Percentiles rank a stretch among this genome's conserved stretches.
phyloP scores from a whole-genome alignment of 2,329 filamentous ascomycete genomes.

The Verticillium longisporum region DNA sequence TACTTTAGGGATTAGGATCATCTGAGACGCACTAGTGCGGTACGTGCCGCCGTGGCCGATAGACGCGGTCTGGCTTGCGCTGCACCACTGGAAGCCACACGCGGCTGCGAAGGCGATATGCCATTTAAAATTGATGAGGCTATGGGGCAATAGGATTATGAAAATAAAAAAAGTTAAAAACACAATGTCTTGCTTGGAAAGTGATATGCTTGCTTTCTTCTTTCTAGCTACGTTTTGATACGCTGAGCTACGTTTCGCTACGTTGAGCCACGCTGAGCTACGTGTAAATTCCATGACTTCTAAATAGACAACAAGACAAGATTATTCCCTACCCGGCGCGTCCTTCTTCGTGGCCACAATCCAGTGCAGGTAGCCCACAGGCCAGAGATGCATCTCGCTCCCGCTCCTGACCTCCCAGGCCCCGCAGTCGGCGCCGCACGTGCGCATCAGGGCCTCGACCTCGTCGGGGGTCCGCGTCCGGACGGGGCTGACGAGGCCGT shows the following conservation, averaged over 20 bases:
- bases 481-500: slow-evolving; percentile 61
- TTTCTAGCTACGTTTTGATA: background rate
- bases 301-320: too few species aligned
- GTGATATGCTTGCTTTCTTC: background rate
- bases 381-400: slow-evolving; percentile 39
- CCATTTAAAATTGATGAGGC: background rate
- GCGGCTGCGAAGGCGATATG: background rate
- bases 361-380: slow-evolving; percentile 44
- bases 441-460: slow-evolving; percentile 51
- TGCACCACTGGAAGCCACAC: background rate
- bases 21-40: background rate
- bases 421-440: slow-evolving; percentile 36
- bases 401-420: slow-evolving; percentile 45
- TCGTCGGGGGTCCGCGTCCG: slow-evolving; percentile 62
- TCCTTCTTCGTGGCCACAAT: slow-evolving; percentile 25
- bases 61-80: slow-evolving; percentile 2
- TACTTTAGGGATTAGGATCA: background rate
- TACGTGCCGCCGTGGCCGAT: background rate
- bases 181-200: background rate
- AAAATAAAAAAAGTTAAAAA: background rate
- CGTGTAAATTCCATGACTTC: too few species aligned
- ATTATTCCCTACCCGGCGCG: too few species aligned
- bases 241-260: too few species aligned
- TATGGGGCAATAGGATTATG: background rate
- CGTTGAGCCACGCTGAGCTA: too few species aligned